These are phyloP conservation scores for Pyrus pyrifolia DNA, from an alignment of 306 rosid genomes.

Conservation along the genomic window DNA sequence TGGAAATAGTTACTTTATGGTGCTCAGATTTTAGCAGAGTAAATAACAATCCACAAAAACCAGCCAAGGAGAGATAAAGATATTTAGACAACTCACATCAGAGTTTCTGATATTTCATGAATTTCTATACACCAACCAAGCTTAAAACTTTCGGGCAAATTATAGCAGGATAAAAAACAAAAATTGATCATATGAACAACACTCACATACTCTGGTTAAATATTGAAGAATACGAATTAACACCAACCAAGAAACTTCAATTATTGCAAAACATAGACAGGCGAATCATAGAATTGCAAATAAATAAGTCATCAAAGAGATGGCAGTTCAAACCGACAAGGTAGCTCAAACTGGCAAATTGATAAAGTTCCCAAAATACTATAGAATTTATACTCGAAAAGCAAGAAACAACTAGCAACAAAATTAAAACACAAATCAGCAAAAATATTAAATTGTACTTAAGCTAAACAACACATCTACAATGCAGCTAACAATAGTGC, in stretches of 20 bases:
- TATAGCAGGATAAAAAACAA: not conserved
- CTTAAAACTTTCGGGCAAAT: not conserved
- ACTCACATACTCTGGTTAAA: not conserved
- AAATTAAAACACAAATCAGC: not conserved
- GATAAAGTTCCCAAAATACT: not conserved
- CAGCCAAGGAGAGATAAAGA: not conserved
- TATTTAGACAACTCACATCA: not conserved
- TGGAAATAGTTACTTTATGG: not conserved
- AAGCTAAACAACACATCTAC: not conserved
- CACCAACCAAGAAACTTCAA: not conserved
- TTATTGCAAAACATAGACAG: not conserved
- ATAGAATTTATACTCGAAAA: not conserved
- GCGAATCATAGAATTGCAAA: not conserved
- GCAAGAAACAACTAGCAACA: not conserved
- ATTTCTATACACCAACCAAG: not conserved
- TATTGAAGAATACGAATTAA: not conserved
- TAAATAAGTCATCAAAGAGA: not conserved
- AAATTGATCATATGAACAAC: not conserved
- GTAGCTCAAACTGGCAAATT: not conserved
- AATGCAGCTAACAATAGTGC: not conserved
- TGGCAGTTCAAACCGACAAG: not conserved
- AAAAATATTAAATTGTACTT: not conserved
- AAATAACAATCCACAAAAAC: not conserved
- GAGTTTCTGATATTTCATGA: not conserved
- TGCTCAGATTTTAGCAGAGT: not conserved